Conservation (phyloP, 495 filamentous ascomycete genomes). For the Podospora pseudopauciseta region DNA sequence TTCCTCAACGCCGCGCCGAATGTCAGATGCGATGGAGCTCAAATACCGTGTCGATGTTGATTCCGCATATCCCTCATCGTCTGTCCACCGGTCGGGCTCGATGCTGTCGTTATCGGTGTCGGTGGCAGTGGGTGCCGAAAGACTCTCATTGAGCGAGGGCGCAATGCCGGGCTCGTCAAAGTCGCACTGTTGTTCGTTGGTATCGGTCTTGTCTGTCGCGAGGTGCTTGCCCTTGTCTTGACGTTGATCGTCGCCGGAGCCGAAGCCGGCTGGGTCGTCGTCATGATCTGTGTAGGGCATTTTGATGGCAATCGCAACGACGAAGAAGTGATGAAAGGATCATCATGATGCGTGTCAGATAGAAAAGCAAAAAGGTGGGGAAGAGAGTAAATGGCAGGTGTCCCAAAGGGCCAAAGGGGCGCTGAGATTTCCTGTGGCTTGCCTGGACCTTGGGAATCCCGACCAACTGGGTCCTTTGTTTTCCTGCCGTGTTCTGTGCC, state of each 20-base stretch:
- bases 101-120: constrained; percentile 3
- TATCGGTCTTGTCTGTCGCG: not conserved
- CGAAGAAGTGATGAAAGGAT: not conserved
- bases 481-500: not conserved
- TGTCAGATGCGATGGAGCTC: constrained; percentile 19
- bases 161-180: not conserved
- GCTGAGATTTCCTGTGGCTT: not conserved
- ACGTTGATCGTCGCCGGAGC: not conserved
- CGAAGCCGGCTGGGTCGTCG: not conserved
- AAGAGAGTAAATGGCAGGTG: not conserved
- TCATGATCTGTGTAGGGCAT: not conserved
- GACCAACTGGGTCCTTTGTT: not conserved
- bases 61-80: constrained; percentile 15
- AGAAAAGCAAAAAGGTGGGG: not conserved
- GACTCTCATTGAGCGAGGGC: not conserved
- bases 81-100: constrained; percentile 8
- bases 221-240: not conserved
- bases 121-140: not conserved
- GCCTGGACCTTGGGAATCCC: not conserved
- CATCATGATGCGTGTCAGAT: not conserved
- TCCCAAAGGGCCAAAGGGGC: too few species aligned
- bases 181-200: not conserved
- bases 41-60: constrained; percentile 17
- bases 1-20: constrained; percentile 17
- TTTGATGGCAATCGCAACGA: not conserved